Evolutionary conservation across 176 grass and related monocot genomes (phyloP).

Genomic region (Stipa capillata): DNA sequence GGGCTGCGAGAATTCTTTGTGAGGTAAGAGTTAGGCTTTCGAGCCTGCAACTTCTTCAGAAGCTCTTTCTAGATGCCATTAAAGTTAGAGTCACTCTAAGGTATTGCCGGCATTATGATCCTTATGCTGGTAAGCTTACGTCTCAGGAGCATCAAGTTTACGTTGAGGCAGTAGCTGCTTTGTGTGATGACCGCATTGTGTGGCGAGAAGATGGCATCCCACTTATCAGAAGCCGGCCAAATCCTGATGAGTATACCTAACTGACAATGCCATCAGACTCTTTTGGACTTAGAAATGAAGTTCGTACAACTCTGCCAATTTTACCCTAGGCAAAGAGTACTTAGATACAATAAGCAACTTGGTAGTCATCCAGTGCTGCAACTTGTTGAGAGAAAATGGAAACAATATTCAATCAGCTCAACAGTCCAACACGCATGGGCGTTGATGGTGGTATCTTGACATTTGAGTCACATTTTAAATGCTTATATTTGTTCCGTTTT

Average conservation of each 20-base stretch:
- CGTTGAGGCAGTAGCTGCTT: constrained; percentile 58
- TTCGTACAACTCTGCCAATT: not conserved
- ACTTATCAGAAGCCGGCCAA: constrained; percentile 24
- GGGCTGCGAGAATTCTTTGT: constrained; percentile 26
- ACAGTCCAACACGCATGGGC: not conserved
- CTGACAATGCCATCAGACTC: not conserved
- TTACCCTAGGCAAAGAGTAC: not conserved
- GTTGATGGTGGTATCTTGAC: not conserved
- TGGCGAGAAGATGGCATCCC: constrained; percentile 55
- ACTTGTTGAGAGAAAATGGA: not conserved
- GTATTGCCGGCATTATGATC: not conserved
- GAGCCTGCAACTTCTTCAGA: not conserved
- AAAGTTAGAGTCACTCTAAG: not conserved
- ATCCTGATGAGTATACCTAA: constrained; percentile 27
- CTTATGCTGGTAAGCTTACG: not conserved
- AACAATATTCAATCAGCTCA: not conserved
- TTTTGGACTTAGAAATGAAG: constrained; percentile 1
- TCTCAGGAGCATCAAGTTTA: constrained; percentile 55
- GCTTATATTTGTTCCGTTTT: not conserved
- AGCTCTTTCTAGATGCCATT: not conserved
- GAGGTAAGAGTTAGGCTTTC: constrained; percentile 1
- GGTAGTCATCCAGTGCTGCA: not conserved
- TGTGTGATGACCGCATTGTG: constrained; percentile 48
- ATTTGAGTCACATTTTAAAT: not conserved
- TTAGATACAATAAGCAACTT: not conserved